Evolutionary conservation across 2,329 filamentous ascomycete species (phyloP), one percentile per base, ranked within the genome.

Genomic region (Sodiomyces alkalinus): DNA sequence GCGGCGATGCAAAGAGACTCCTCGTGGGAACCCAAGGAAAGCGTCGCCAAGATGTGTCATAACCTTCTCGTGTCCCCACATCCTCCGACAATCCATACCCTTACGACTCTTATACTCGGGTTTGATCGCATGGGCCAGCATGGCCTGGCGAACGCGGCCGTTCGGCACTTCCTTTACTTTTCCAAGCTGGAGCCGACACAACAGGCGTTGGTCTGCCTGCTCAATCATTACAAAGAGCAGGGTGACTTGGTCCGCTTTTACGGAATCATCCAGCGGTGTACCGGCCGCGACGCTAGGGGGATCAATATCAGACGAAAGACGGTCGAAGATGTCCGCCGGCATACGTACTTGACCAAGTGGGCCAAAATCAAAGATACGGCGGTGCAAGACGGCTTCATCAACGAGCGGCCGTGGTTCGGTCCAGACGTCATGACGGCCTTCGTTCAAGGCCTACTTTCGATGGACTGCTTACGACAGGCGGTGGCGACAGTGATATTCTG

Each of bases 91-190:
- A 63, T 80, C 19, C 60, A 72, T 37, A 82, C 74, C 4, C 82
- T 74, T 53, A 85, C 85, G 43, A 62, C 64, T 9, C 59, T 90
- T 16, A 63, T 87, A 3, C 47, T 67, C n/a, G 67, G 68, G n/a
- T 72, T 87, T 28, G 60, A 65, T 29, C 55, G 58, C 18, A 45
- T 62, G 5, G 54, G 60, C 17, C 53, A 62, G 29, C 55, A 62
- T 31, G 49, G 54, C 20, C 51, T 76, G 12, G 60, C 66, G 4
- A 56, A 69, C 20, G 41, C 55, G n/a, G 55, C 76, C 18, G 54
- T 70, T 13, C 48, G 65, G 27, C 62, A 59, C 0, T 64, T 69
- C 29, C 48, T 68, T 22, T 37, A 56, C 22, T 39, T 51, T 7
- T 62, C 53, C 20, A 47, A 47, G 4, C 42, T 66, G 23, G 52